Evolutionary conservation across 306 rosid species (phyloP).

Genomic region (Lagenaria siceraria): DNA sequence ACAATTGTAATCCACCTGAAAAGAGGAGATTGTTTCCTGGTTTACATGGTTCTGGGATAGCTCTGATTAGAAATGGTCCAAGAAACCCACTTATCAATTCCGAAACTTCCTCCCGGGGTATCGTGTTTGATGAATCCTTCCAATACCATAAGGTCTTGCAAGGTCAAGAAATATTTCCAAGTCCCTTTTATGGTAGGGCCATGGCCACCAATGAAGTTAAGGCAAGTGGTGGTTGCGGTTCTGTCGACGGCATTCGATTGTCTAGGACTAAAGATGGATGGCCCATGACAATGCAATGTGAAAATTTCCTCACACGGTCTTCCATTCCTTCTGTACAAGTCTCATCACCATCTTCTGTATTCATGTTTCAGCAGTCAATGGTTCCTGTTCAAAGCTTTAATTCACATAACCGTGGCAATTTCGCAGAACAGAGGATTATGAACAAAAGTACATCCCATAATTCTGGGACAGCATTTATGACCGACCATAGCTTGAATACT

Average conservation of each 20-base stretch:
- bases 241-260: slow-evolving; percentile 39
- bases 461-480: neutral
- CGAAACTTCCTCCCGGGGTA: slow-evolving; percentile 45
- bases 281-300: slow-evolving; percentile 33
- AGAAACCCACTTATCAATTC: slow-evolving; percentile 33
- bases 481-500: neutral
- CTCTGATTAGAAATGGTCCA: slow-evolving; percentile 39
- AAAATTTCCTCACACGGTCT: slow-evolving; percentile 25
- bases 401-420: slow-evolving; percentile 5
- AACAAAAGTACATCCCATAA: neutral
- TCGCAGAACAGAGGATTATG: neutral
- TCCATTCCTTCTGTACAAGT: slow-evolving; percentile 47
- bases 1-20: slow-evolving; percentile 39
- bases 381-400: slow-evolving; percentile 33
- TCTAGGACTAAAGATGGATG: slow-evolving; percentile 49
- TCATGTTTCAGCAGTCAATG: slow-evolving; percentile 79
- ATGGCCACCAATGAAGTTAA: slow-evolving; percentile 23
- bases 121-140: slow-evolving; percentile 68
- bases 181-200: slow-evolving; percentile 53
- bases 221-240: slow-evolving; percentile 43
- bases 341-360: slow-evolving; percentile 90
- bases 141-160: slow-evolving; percentile 99
- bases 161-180: slow-evolving; percentile 98
- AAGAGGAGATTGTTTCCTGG: slow-evolving; percentile 54
- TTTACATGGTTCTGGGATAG: slow-evolving; percentile 38